These are phyloP conservation scores for Soucietia sequanensis DNA, from an alignment of 805 yeast genomes.

Conservation along the genomic window DNA sequence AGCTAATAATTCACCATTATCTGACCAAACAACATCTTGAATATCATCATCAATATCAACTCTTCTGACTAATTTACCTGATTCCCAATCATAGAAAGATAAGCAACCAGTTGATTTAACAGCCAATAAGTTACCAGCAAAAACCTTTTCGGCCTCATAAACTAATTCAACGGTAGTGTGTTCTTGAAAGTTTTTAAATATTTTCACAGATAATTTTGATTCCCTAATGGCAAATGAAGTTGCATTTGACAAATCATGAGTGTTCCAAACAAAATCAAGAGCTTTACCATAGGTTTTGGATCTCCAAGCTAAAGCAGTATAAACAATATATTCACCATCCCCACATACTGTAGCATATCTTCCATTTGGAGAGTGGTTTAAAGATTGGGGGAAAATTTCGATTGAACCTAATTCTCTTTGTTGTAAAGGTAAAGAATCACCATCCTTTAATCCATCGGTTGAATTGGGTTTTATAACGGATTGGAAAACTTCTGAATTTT, in stretches of 20 bases:
- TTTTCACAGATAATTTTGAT: conserved; percentile 58
- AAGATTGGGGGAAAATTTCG: conserved; percentile 85
- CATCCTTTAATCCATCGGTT: conserved; percentile 68
- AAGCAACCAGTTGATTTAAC: conserved; percentile 81
- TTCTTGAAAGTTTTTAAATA: conserved; percentile 84
- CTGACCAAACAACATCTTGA: conserved; percentile 85
- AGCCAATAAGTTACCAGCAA: conserved; percentile 87
- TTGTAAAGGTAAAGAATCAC: conserved; percentile 72
- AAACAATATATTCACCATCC: conserved; percentile 95
- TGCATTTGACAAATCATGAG: conserved; percentile 66
- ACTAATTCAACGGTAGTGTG: conserved; percentile 63
- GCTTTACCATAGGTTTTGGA: conserved; percentile 91
- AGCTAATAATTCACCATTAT: conserved; percentile 84
- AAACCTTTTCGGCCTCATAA: conserved; percentile 75
- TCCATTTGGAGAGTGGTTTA: conserved; percentile 95
- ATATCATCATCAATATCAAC: conserved; percentile 79
- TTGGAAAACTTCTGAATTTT: conserved; percentile 84
- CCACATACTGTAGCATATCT: conserved; percentile 96
- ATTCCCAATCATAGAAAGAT: conserved; percentile 92
- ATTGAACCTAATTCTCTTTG: conserved; percentile 92
- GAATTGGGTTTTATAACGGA: conserved; percentile 70
- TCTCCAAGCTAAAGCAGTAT: conserved; percentile 98
- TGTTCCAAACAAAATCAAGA: conserved; percentile 91
- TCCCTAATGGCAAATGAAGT: conserved; percentile 78
- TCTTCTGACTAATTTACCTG: conserved; percentile 79